Evolutionary conservation across 164 flowering plant species (phyloP).

Genomic region (Vitis rotundifolia): DNA sequence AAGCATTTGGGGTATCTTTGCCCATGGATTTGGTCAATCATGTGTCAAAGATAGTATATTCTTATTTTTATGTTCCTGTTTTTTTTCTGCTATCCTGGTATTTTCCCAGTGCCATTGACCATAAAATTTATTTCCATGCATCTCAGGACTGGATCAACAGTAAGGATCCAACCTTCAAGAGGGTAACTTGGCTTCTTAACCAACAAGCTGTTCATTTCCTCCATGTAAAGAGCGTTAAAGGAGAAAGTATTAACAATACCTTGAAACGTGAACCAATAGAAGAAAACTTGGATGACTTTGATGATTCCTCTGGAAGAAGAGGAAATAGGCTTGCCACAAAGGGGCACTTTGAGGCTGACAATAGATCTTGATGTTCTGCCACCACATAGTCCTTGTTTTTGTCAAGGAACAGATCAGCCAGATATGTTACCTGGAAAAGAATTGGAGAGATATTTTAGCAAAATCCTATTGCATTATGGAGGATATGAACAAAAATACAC

Average conservation of each 20-base stretch:
- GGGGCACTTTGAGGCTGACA: conserved; percentile 73
- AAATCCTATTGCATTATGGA: too few relatives aligned
- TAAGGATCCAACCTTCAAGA: too few relatives aligned
- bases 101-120: too few relatives aligned
- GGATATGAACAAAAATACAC: not conserved
- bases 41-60: too few relatives aligned
- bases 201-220: not conserved
- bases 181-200: too few relatives aligned
- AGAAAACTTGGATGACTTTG: conserved; percentile 86
- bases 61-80: too few relatives aligned
- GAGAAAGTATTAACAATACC: conserved; percentile 30
- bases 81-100: too few relatives aligned
- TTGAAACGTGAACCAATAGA: conserved; percentile 94
- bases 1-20: too few relatives aligned
- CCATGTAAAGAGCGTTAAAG: not conserved
- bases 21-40: too few relatives aligned
- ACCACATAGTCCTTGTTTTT: conserved; percentile 98
- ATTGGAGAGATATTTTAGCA: not conserved
- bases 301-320: conserved; percentile 70
- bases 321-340: conserved; percentile 86
- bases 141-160: too few relatives aligned
- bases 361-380: conserved; percentile 90
- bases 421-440: conserved; percentile 65
- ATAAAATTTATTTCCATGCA: too few relatives aligned
- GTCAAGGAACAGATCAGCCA: conserved; percentile 84